Evolutionary conservation across 2,329 filamentous ascomycete species (phyloP).

Genomic region (Alternaria incomplexa): DNA sequence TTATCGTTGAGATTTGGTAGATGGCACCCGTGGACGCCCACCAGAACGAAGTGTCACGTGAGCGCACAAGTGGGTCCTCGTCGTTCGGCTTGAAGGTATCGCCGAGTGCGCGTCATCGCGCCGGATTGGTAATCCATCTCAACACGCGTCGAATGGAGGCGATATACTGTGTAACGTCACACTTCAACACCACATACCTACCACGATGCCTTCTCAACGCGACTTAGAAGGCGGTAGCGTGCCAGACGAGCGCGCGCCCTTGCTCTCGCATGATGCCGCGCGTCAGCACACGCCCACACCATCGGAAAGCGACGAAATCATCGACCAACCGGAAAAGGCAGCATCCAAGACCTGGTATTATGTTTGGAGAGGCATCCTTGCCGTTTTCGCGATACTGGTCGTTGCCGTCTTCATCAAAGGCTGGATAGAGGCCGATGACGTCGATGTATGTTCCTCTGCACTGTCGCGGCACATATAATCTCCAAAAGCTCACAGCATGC

Average conservation of each 20-base stretch:
- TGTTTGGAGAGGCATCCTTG: slow-evolving; percentile 22
- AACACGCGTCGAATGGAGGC: background rate
- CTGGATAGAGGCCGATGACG: slow-evolving; percentile 37
- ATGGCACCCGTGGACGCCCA: background rate
- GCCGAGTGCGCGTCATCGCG: slow-evolving; percentile 10
- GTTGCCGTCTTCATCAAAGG: slow-evolving; percentile 33
- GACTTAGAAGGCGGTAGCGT: slow-evolving; percentile 7
- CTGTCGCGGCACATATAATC: background rate
- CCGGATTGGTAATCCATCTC: slow-evolving; percentile 6
- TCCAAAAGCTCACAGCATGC: background rate
- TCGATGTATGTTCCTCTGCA: slow-evolving; percentile 24
- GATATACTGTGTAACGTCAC: background rate
- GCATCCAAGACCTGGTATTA: slow-evolving; percentile 21
- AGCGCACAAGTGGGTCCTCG: background rate
- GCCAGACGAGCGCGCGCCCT: slow-evolving; percentile 28
- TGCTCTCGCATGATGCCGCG: slow-evolving; percentile 18
- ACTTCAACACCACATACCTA: background rate
- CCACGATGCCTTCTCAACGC: slow-evolving; percentile 17
- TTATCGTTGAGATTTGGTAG: rapidly evolving
- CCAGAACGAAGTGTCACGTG: background rate
- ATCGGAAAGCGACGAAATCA: slow-evolving; percentile 7
- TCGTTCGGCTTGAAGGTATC: background rate
- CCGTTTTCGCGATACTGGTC: slow-evolving; percentile 16
- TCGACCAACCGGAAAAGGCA: slow-evolving; percentile 17
- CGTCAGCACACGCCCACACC: slow-evolving; percentile 1